Percentiles rank a stretch among this genome's conserved stretches.
Evolutionary conservation across 2,329 filamentous ascomycete genomes (phyloP).

Genomic region (Trichoderma aggressivum): DNA sequence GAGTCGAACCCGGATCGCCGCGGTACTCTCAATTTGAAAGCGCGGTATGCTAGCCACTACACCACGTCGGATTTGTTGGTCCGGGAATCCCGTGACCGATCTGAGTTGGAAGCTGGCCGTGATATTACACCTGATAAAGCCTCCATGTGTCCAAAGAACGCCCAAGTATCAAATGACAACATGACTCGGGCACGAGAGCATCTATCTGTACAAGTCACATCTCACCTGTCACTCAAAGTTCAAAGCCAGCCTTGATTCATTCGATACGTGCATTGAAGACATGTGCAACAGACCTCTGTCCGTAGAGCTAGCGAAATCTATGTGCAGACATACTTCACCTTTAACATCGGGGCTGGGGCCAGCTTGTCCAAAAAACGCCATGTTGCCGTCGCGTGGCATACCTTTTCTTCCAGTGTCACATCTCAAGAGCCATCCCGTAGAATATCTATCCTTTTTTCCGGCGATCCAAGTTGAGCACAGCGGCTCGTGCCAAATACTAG

Average conservation of each 20-base stretch:
- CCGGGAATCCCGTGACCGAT: constrained; percentile 14
- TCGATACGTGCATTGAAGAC: neutral
- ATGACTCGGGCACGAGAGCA: neutral
- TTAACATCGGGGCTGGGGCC: neutral
- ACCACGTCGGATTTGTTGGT: constrained; percentile 18
- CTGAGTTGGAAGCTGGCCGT: neutral
- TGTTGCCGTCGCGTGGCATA: neutral
- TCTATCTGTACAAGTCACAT: neutral
- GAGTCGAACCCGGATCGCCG: constrained; percentile 22
- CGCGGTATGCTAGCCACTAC: constrained; percentile 21
- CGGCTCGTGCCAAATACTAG: neutral
- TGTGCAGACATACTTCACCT: constrained; percentile 20
- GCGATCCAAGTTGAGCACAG: neutral
- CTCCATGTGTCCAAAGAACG: neutral
- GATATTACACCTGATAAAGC: neutral
- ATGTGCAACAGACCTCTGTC: neutral
- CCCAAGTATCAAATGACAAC: neutral
- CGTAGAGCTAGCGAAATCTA: constrained; percentile 7
- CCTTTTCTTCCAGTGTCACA: neutral
- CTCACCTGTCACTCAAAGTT: neutral
- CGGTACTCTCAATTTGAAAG: constrained; percentile 15
- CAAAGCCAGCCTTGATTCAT: neutral
- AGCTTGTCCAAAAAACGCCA: constrained; percentile 11
- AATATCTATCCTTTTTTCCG: constrained; percentile 4
- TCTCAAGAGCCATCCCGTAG: neutral